Base-by-base conservation (phyloP, 2,329 filamentous ascomycete species). In the Apiospora hydei region DNA sequence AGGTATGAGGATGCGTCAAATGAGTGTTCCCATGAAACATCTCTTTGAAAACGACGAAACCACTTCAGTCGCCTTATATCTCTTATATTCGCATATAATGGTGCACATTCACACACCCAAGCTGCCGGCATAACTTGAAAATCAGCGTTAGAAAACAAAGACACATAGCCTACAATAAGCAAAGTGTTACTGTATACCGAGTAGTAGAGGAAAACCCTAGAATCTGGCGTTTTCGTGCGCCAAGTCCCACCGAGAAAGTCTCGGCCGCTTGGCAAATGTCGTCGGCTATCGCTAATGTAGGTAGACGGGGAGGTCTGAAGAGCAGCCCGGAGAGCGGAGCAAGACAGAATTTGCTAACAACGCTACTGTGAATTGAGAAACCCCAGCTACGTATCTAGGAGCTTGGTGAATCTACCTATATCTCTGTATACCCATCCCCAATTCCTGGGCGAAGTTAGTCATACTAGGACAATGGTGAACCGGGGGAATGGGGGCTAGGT, bases 401-500 rank as follows among this genome's bases (percentile, higher is more conserved):
- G 21, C 18, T n/a, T 26, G 3, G 3, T 26, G 8, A 6, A n/a
- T 51, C n/a, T 51, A n/a, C 26, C 26, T 51, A n/a, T 49, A 51
- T 26, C 11, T 26, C 13, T 53, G 14, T 13, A 24, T 30, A 24
- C 49, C n/a, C 24, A 14, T 30, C 49, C 49, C n/a, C 24, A 14
- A 13, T 51, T 51, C 49, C n/a, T 11, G 49, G 5, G n/a, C 49
- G 24, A 30, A 26, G n/a, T 7, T 7, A 53, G 49, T 26, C 24
- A 26, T 4, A 14, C n/a, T 34, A 34, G 26, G 5, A 34, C 26
- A 18, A 21, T 21, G 34, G 30, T 16, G 21, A 61, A 44, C 41
- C 18, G 66, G 66, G 66, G 66, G 44, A 30, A 47, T n/a, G 66
- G 66, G 43, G 43, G n/a, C 43, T 67, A 67, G 21, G 21, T 61